Conservation (phyloP, 2,329 filamentous ascomycete genomes). For the Ophiostoma montium region DNA sequence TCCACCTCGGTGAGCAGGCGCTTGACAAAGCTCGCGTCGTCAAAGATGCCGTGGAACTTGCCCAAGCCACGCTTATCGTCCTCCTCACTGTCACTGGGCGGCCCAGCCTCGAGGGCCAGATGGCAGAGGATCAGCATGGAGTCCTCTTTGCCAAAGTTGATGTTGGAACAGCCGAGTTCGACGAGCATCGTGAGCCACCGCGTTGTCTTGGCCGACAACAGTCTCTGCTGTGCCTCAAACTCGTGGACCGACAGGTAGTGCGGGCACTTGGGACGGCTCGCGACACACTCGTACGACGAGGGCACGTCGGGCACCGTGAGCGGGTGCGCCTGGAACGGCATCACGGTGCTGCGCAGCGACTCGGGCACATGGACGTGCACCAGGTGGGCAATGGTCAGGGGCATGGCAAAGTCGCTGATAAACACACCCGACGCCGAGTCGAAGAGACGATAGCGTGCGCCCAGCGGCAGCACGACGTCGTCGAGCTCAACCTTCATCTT, state of each 20-base stretch:
- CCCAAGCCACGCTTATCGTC: slow-evolving; percentile 22
- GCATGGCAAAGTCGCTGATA: slow-evolving; percentile 18
- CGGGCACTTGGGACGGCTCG: slow-evolving; percentile 35
- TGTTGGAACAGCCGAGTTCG: slow-evolving; percentile 35
- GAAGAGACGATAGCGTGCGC: slow-evolving; percentile 32
- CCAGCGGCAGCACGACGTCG: slow-evolving; percentile 31
- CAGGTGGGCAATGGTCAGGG: slow-evolving; percentile 30
- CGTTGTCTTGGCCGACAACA: slow-evolving; percentile 29
- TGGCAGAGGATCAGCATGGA: slow-evolving; percentile 35
- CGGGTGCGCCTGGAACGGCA: slow-evolving; percentile 16
- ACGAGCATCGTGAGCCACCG: slow-evolving; percentile 31
- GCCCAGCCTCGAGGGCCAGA: slow-evolving; percentile 42
- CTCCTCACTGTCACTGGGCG: slow-evolving; percentile 14
- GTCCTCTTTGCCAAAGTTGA: slow-evolving; percentile 46
- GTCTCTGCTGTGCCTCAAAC: slow-evolving; percentile 34
- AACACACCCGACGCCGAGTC: slow-evolving; percentile 27
- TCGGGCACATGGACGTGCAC: slow-evolving; percentile 19
- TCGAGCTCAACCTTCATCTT: slow-evolving; percentile 26
- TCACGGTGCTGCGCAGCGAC: slow-evolving; percentile 25
- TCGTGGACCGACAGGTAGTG: slow-evolving; percentile 33
- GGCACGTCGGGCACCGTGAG: slow-evolving; percentile 24
- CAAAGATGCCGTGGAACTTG: slow-evolving; percentile 31
- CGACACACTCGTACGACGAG: slow-evolving; percentile 39
- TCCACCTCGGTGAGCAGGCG: slow-evolving; percentile 33
- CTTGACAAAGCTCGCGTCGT: slow-evolving; percentile 33